A percentile compares a stretch with the other conserved stretches of the same genome.
Evolutionary conservation across 192 early-diverging fungal genomes (phyloP).

Genomic region (Entophlyctis luteolus): DNA sequence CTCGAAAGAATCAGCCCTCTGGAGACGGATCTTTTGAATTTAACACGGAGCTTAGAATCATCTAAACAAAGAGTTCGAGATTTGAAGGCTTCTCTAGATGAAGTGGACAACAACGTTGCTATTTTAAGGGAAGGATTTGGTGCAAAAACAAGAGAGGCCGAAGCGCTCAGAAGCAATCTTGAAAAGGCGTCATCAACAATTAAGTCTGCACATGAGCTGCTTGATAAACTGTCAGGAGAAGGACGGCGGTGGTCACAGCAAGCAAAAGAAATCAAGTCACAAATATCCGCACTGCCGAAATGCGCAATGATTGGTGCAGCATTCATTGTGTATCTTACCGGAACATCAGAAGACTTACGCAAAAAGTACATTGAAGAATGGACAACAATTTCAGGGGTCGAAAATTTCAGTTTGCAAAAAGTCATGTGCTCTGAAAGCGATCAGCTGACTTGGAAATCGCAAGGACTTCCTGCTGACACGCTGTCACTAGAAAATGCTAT

Average conservation of each 20-base stretch:
- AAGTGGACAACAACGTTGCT: conserved; percentile 52
- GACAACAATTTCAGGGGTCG: conserved; percentile 24
- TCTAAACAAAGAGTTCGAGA: conserved; percentile 41
- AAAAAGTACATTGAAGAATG: conserved; percentile 32
- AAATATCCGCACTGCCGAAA: conserved; percentile 33
- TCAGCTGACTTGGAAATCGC: conserved; percentile 51
- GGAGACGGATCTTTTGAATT: conserved; percentile 40
- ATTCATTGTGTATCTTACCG: conserved; percentile 50
- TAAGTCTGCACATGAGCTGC: conserved; percentile 43
- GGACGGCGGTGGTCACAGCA: conserved; percentile 52
- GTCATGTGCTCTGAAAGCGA: conserved; percentile 58
- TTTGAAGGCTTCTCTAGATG: conserved; percentile 46
- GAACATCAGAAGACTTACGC: conserved; percentile 46
- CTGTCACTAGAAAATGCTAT: conserved; percentile 57
- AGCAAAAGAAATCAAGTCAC: conserved; percentile 39
- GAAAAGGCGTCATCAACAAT: conserved; percentile 48
- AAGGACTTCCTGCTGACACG: conserved; percentile 53
- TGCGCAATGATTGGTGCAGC: conserved; percentile 46
- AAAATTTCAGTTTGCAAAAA: conserved; percentile 36
- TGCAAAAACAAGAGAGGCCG: conserved; percentile 55
- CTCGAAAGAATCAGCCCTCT: conserved; percentile 54
- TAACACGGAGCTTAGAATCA: conserved; percentile 45
- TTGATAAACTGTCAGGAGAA: conserved; percentile 56
- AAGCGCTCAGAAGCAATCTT: conserved; percentile 41
- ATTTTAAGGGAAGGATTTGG: conserved; percentile 49